Conservation (phyloP, 805 yeast genomes). For the Brettanomyces naardenensis region DNA sequence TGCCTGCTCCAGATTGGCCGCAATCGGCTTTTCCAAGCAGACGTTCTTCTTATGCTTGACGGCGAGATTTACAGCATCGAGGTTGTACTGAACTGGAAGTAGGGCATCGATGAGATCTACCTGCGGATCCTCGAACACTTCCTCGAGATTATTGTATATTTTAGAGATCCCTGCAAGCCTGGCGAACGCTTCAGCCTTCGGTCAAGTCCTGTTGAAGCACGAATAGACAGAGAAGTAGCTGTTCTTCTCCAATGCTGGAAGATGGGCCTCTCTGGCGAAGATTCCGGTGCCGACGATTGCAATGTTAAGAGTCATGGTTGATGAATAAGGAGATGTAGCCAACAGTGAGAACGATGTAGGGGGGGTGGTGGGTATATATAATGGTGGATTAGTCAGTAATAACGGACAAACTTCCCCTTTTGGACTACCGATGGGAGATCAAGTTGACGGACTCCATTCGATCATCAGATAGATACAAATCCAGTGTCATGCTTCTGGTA, state of each 20-base stretch:
- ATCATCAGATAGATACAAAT: not conserved
- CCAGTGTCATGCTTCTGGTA: conserved; percentile 1
- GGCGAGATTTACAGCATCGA: conserved; percentile 61
- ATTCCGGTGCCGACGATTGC: conserved; percentile 80
- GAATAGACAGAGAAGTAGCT: conserved; percentile 51
- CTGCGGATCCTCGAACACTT: conserved; percentile 53
- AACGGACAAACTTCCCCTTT: too few relatives aligned
- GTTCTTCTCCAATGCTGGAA: conserved; percentile 59
- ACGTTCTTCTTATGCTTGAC: conserved; percentile 71
- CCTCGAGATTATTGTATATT: conserved; percentile 56
- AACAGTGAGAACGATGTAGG: too few relatives aligned
- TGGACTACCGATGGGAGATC: too few relatives aligned
- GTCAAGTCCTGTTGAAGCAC: conserved; percentile 74
- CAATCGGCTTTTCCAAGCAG: conserved; percentile 84
- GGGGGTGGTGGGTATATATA: too few relatives aligned
- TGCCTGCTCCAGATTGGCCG: conserved; percentile 79
- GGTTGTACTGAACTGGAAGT: conserved; percentile 78
- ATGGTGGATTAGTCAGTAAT: too few relatives aligned
- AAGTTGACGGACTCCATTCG: too few relatives aligned
- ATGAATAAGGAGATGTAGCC: too few relatives aligned
- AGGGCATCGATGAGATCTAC: conserved; percentile 78
- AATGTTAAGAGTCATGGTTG: conserved; percentile 32
- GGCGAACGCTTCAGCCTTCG: conserved; percentile 81
- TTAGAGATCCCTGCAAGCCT: conserved; percentile 39
- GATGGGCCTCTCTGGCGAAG: conserved; percentile 78